Evolutionary conservation across 2,329 filamentous ascomycete genomes (phyloP), one percentile per base, ranked within the genome.

Genomic region (Calonectria naviculata): DNA sequence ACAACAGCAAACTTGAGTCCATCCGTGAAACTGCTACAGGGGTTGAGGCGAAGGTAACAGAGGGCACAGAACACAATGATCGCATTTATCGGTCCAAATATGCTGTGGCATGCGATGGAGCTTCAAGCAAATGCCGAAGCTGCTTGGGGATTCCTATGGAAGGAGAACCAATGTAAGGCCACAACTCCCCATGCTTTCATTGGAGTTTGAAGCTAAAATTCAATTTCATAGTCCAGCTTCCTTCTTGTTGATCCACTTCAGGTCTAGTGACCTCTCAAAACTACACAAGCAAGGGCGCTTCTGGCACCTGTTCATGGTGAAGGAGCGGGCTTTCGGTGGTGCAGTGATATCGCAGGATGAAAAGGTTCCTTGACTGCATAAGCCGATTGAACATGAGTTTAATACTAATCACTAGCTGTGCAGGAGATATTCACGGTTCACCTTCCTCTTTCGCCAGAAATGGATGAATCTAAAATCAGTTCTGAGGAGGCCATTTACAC

Each of bases 401-500:
- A 19, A 17, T 56, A 8, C n/a, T 56, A 17, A 56, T 29, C 7
- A 4, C n/a, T 13, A 7, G 19, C 12, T 1, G 8, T 24, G 4
- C 26, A 65, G 62, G 62, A 65, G 38, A 65, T 65, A 29, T 65
- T 65, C 17, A 65, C 62, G 5, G 46, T 65, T 52, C 62, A 65
- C 13, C 47, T 52, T 5, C 62, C 62, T 2, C 46, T 65, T 8
- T 2, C 46, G 2, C 62, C 62, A 15, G 62, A 36, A 19, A 5
- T 17, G 28, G 62, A 49, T 49, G 62, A 65, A 38, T 49, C 44
- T 1, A 28, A 44, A 12, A 61, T 67, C 24, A 19, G 29, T 6
- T 60, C 65, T 3, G 54, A 72, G 17, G 58, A 70, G 4, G 68
- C 60, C 10, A 47, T 72, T n/a, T 70, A 67, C 41, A 38, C 42